Evolutionary conservation across 2,329 filamentous ascomycete genomes (phyloP).

Genomic region (Colletotrichum viniferum): DNA sequence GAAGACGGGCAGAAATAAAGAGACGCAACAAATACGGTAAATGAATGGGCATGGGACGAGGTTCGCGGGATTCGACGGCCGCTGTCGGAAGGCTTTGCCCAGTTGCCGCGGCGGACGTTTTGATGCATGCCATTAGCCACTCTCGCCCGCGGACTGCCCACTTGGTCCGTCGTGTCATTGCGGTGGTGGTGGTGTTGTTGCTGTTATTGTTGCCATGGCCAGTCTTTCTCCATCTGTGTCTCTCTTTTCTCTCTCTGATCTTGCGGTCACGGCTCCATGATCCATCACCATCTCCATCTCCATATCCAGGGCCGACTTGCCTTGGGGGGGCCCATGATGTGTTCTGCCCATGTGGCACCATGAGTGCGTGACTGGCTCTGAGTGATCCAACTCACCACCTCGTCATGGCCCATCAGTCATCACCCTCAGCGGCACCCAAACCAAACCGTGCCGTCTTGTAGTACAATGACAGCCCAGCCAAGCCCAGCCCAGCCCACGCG

Average conservation of each 20-base stretch:
- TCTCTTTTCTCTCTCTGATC: background rate
- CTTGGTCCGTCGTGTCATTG: background rate
- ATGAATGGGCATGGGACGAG: background rate
- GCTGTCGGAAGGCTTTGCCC: background rate
- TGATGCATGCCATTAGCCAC: background rate
- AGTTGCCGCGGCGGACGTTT: background rate
- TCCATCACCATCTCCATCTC: background rate
- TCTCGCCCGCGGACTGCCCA: background rate
- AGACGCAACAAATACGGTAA: background rate
- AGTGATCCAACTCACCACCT: background rate
- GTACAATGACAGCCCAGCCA: background rate
- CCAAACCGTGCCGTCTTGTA: background rate
- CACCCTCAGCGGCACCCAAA: background rate
- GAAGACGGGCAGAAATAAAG: background rate
- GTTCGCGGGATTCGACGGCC: background rate
- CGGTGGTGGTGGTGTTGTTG: background rate
- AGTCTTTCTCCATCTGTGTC: background rate
- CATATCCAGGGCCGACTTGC: background rate
- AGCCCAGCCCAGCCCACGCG: background rate
- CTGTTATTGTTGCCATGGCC: background rate
- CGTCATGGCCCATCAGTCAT: background rate
- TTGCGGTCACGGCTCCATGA: background rate
- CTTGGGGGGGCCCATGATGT: background rate
- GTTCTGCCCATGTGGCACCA: slow-evolving; percentile 9
- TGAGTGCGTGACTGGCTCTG: slow-evolving; percentile 1